Evolutionary conservation across 371 early-diverging fungal genomes (phyloP).

Genomic region (Mortierella sp.): DNA sequence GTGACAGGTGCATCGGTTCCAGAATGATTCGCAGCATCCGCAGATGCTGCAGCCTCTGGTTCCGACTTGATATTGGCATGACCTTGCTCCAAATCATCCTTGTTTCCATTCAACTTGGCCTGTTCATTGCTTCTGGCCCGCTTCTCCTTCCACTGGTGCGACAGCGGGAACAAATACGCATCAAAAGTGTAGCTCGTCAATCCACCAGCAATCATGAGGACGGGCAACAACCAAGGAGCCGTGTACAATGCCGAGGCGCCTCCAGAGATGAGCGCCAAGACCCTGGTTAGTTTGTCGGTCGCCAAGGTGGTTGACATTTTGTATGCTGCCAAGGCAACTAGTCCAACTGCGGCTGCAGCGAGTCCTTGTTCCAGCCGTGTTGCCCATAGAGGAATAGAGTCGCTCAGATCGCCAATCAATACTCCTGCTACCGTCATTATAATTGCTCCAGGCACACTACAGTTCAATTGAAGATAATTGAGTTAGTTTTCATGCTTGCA

Average conservation of each 20-base stretch:
- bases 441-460: conserved; percentile 65
- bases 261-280: conserved; percentile 58
- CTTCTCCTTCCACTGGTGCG: conserved; percentile 9
- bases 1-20: neutral
- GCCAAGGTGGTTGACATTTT: conserved; percentile 62
- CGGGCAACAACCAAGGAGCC: conserved; percentile 66
- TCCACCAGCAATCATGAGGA: conserved; percentile 68
- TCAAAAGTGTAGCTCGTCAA: conserved; percentile 54
- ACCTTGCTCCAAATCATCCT: conserved; percentile 27
- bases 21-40: neutral
- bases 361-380: conserved; percentile 64
- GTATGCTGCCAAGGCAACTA: conserved; percentile 70
- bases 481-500: neutral
- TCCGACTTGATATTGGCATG: neutral
- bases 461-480: neutral
- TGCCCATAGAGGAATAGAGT: conserved; percentile 61
- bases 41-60: neutral
- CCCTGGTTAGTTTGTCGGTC: conserved; percentile 55
- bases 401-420: conserved; percentile 59
- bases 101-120: neutral
- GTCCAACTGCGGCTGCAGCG: conserved; percentile 66
- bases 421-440: conserved; percentile 65
- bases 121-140: neutral
- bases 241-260: conserved; percentile 59
- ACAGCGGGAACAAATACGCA: conserved; percentile 29